These are phyloP conservation scores for Telopea speciosissima DNA, from an alignment of 177 flowering plant species.

Conservation along the genomic window DNA sequence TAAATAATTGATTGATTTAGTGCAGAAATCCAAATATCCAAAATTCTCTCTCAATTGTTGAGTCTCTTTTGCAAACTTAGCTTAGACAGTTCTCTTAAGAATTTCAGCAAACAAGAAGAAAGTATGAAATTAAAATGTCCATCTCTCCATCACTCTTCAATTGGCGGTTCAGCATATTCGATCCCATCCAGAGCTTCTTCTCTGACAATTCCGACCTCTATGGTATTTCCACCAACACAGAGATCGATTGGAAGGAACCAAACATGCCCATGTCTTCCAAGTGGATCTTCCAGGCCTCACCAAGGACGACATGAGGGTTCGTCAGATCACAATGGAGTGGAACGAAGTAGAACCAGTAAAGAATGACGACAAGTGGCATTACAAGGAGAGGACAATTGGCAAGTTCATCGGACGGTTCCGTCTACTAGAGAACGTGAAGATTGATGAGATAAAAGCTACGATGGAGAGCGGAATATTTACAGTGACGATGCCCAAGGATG, in stretches of 20 bases:
- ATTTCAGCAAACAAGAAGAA: neutral
- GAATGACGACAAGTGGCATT: slow-evolving; percentile 25
- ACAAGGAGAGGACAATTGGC: slow-evolving; percentile 20
- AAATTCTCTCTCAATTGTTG: no score
- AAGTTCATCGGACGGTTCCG: slow-evolving; percentile 21
- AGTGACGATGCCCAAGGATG: slow-evolving; percentile 27
- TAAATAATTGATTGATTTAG: no score
- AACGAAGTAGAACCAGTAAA: neutral
- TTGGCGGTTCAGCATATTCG: no score
- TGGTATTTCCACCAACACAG: slow-evolving; percentile 1
- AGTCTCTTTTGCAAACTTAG: no score
- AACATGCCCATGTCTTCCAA: slow-evolving; percentile 29
- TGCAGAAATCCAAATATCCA: no score
- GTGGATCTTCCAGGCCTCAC: slow-evolving; percentile 32
- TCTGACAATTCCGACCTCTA: neutral
- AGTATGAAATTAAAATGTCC: neutral
- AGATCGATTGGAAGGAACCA: slow-evolving; percentile 36
- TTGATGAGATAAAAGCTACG: slow-evolving; percentile 29
- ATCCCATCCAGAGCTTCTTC: slow-evolving; percentile 7
- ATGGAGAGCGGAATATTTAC: slow-evolving; percentile 28
- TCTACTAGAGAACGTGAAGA: slow-evolving; percentile 27
- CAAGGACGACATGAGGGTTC: slow-evolving; percentile 23
- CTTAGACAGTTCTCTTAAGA: neutral
- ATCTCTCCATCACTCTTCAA: neutral
- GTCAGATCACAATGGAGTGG: slow-evolving; percentile 9